These are phyloP conservation scores for Gracilaria vermiculophylla DNA, from an alignment of 23 red algal species.

Conservation along the genomic window DNA sequence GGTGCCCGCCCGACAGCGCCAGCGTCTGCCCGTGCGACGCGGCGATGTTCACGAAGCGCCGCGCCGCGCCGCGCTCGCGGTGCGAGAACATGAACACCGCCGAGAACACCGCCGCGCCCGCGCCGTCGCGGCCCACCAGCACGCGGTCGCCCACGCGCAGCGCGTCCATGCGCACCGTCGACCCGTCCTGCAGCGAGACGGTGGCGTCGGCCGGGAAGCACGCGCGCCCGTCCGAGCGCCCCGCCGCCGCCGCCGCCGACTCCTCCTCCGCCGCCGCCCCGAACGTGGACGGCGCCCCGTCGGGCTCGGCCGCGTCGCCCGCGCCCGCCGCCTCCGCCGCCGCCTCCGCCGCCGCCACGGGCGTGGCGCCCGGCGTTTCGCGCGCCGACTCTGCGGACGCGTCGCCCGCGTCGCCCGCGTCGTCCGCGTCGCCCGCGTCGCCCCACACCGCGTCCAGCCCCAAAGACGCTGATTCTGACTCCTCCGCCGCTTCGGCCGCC, in stretches of 20 bases:
- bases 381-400: neutral
- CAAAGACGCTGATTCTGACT: neutral
- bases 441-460: too few relatives aligned
- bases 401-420: neutral
- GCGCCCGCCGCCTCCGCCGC: neutral
- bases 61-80: neutral
- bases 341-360: neutral
- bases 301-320: neutral
- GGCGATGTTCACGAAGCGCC: conserved; percentile 36
- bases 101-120: conserved; percentile 11
- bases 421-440: neutral
- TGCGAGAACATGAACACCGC: conserved; percentile 56
- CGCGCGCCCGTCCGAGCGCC: too few relatives aligned
- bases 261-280: conserved; percentile 14
- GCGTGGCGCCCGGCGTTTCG: neutral
- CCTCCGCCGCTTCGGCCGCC: neutral
- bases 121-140: neutral
- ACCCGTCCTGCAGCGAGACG: conserved; percentile 6
- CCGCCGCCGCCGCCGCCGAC: too few relatives aligned
- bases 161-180: conserved; percentile 41
- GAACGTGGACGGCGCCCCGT: neutral
- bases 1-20: conserved; percentile 32
- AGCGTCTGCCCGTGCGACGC: conserved; percentile 12
- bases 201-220: conserved; percentile 66
- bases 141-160: conserved; percentile 56